Percentiles rank a stretch among this genome's conserved stretches.
These are phyloP conservation scores for Apiospora saccharicola DNA, from an alignment of 2,329 filamentous ascomycete genomes.

Conservation along the genomic window DNA sequence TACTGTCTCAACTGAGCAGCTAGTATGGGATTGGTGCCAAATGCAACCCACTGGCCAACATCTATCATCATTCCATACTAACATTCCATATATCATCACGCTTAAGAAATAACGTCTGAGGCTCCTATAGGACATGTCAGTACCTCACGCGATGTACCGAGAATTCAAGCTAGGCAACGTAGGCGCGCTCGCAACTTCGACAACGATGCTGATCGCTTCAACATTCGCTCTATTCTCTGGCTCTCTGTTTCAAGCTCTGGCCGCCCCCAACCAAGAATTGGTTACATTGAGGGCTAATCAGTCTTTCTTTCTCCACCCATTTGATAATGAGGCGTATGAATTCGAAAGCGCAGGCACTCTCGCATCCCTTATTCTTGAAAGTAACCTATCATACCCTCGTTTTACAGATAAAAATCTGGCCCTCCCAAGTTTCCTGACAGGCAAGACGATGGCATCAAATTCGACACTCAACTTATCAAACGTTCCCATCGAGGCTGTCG, in stretches of 20 bases:
- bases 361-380: slow-evolving; percentile 45
- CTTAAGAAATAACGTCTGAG: too few relatives aligned
- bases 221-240: slow-evolving; percentile 27
- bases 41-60: too few relatives aligned
- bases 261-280: neutral
- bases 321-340: neutral
- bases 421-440: slow-evolving; percentile 29
- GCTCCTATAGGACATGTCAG: slow-evolving; percentile 7
- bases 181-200: slow-evolving; percentile 21
- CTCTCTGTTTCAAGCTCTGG: slow-evolving; percentile 24
- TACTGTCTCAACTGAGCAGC: too few relatives aligned
- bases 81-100: too few relatives aligned
- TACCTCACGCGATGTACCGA: neutral
- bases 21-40: too few relatives aligned
- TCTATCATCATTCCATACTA: too few relatives aligned
- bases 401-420: slow-evolving; percentile 46
- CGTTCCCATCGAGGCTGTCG: neutral
- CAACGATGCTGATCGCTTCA: slow-evolving; percentile 13
- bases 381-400: slow-evolving; percentile 44
- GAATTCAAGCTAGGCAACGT: slow-evolving; percentile 19
- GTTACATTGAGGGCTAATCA: neutral
- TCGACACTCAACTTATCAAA: neutral
- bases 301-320: slow-evolving; percentile 38
- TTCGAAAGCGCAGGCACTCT: too few relatives aligned
- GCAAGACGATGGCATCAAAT: neutral